Evolutionary conservation across 2,329 filamentous ascomycete genomes (phyloP), one percentile per base, ranked within the genome.

Genomic region (Botrytis cinerea): DNA sequence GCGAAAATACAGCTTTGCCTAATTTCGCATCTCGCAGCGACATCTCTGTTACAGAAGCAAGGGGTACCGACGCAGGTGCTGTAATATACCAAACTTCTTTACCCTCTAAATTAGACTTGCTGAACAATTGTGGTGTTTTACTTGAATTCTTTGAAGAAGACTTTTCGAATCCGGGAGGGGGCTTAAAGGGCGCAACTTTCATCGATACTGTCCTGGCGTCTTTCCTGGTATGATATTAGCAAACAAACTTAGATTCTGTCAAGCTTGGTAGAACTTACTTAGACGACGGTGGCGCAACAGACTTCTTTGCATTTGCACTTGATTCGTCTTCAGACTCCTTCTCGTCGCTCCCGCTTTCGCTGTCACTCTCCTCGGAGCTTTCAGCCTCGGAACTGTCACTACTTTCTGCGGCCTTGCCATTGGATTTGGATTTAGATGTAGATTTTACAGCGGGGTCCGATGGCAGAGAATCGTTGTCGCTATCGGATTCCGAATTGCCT

Each of bases 41-140:
- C 75, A 93, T 84, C 76, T 90, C 86, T 79, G 90, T 87, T 64
- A 94, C 83, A 1, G 91, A 85, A 18, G 88, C 89, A 73, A 94
- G 86, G n/a, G 92, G 89, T 4, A 94, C 83, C 18, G 88, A 89
- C 9, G 89, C 87, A 2, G 92, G 92, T 5, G 91, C 90, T 16
- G 91, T 93, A 78, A 95, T 93, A 81, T 94, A 93, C 92, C 92
- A 95, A 74, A 94, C 85, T 80, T 94, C 90, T 84, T 93, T 94
- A 75, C 90, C 91, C 73, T 89, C 84, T 12, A 91, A 80, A 77
- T 88, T 87, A 72, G 86, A 86, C 73, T 87, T 84, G 78, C 84
- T 86, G 78, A 92, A 89, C 71, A 91, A 82, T 35, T 87, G 83
- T 14, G 86, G 76, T 66, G 73, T 70, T 38, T 72, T 75, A 25